Percentiles rank a stretch among this genome's conserved stretches.
Evolutionary conservation across 768 basidiomycete species (phyloP).

Genomic region (Pleurotus giganteus): DNA sequence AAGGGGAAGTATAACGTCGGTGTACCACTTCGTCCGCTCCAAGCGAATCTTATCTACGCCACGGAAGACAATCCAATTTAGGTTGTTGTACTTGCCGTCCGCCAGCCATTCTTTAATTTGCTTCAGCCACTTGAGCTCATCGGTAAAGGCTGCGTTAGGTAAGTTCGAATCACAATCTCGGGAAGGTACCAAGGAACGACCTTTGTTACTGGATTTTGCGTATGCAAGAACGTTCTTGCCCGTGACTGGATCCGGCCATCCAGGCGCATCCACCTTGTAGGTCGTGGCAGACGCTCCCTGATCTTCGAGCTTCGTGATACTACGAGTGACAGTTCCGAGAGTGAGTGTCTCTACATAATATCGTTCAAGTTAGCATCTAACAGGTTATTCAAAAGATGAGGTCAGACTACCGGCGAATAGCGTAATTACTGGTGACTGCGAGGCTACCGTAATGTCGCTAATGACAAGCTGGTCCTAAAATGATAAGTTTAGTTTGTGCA

Average conservation of each 20-base stretch:
- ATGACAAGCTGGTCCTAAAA: no score
- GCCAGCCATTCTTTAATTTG: neutral
- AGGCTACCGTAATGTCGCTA: no score
- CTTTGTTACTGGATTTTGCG: neutral
- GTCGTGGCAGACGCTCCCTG: neutral
- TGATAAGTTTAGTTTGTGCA: no score
- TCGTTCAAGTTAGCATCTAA: no score
- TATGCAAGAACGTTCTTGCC: neutral
- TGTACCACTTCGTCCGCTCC: neutral
- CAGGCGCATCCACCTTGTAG: neutral
- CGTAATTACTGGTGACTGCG: no score
- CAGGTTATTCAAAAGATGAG: no score
- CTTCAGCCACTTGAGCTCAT: neutral
- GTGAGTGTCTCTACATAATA: neutral
- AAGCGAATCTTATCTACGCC: neutral
- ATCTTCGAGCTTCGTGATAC: neutral
- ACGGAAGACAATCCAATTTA: conserved; percentile 1
- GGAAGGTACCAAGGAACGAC: neutral
- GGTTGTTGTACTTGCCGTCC: neutral
- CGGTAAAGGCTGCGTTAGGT: neutral
- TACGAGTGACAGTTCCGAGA: neutral
- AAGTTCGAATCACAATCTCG: neutral
- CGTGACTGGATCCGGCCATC: neutral
- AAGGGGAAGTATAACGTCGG: neutral
- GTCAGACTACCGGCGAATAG: no score